Evolutionary conservation across 345 rosid species (phyloP).

Genomic region (Populus deltoides): DNA sequence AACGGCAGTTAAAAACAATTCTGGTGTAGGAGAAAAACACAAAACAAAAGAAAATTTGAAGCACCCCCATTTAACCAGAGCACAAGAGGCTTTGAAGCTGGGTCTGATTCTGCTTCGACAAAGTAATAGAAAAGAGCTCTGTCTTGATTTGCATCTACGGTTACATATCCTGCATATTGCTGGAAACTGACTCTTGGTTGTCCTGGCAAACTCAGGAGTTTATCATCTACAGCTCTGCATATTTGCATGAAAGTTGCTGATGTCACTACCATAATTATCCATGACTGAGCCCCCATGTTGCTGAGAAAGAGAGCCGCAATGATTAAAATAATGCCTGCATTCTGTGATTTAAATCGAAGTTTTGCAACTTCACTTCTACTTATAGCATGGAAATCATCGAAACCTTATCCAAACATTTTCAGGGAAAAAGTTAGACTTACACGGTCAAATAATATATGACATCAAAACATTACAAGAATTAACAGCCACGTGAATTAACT

Average conservation of each 20-base stretch:
- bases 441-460: not conserved
- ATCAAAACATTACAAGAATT: not conserved
- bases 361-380: not conserved
- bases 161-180: conserved; percentile 13
- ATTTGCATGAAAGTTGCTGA: not conserved
- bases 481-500: not conserved
- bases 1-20: no score
- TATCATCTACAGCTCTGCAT: not conserved
- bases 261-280: not conserved
- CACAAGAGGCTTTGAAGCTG: conserved; percentile 19
- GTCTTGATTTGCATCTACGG: not conserved
- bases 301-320: no score
- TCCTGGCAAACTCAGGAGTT: conserved; percentile 6
- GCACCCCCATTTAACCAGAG: conserved; percentile 23
- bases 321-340: not conserved
- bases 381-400: not conserved
- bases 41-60: not conserved
- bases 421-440: no score
- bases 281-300: not conserved
- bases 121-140: conserved; percentile 16
- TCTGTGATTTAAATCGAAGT: not conserved
- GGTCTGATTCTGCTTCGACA: conserved; percentile 11
- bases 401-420: no score
- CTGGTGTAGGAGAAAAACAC: no score
- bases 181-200: conserved; percentile 17